These are phyloP conservation scores for Candida labiduridarum DNA, from an alignment of 1,139 yeast genomes.

Conservation along the genomic window DNA sequence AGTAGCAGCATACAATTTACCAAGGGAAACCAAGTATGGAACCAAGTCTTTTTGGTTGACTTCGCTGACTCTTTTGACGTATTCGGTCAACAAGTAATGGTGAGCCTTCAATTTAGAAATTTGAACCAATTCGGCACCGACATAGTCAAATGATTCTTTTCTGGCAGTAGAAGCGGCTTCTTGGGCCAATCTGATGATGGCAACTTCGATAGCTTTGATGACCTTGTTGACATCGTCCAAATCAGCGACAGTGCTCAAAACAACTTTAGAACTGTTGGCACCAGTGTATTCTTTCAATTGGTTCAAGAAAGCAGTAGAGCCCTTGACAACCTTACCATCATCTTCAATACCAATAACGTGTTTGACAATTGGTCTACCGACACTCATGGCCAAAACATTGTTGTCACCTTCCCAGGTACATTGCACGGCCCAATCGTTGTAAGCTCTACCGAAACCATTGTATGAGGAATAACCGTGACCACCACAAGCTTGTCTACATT, in stretches of 20 bases:
- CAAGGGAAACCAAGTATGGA: conserved; percentile 30
- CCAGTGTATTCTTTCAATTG: conserved; percentile 34
- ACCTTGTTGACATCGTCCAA: conserved; percentile 35
- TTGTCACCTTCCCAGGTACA: conserved; percentile 60
- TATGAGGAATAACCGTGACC: conserved; percentile 55
- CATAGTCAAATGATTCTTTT: conserved; percentile 41
- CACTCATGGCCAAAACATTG: conserved; percentile 48
- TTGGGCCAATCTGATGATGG: conserved; percentile 41
- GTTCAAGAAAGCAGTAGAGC: conserved; percentile 43
- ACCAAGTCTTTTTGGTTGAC: conserved; percentile 24
- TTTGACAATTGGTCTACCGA: conserved; percentile 50
- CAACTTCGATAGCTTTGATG: conserved; percentile 44
- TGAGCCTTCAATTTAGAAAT: conserved; percentile 58
- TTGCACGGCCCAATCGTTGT: conserved; percentile 53
- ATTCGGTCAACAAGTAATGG: conserved; percentile 38
- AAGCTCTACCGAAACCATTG: conserved; percentile 51
- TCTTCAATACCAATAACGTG: conserved; percentile 33
- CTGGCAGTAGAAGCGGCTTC: conserved; percentile 34
- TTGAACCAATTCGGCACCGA: conserved; percentile 60
- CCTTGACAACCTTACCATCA: conserved; percentile 36
- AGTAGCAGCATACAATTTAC: conserved; percentile 31
- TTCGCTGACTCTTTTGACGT: conserved; percentile 27
- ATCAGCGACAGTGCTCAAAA: conserved; percentile 32
- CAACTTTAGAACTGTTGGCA: conserved; percentile 22
- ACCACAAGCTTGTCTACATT: conserved; percentile 55